phyloP scores from a whole-genome alignment of 352 stramenopile genomes.

The Aphanomyces invadans region DNA sequence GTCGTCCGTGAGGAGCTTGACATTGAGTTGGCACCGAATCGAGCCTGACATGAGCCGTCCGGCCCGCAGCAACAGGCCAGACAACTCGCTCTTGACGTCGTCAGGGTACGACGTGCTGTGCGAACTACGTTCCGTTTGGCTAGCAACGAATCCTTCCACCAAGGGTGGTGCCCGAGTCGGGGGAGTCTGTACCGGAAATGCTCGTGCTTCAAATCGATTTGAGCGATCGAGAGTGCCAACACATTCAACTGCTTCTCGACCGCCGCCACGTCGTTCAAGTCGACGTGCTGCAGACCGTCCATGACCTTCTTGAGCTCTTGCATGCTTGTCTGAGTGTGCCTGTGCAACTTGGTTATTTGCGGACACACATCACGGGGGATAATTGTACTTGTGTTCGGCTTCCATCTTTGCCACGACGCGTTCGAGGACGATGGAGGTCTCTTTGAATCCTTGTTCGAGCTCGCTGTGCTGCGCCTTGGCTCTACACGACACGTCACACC shows the following conservation, averaged over 20 bases:
- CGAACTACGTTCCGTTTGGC: neutral
- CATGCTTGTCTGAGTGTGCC: conserved; percentile 12
- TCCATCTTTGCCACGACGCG: neutral
- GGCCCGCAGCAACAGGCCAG: neutral
- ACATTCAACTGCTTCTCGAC: conserved; percentile 4
- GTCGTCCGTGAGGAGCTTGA: conserved; percentile 5
- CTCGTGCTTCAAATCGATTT: conserved; percentile 15
- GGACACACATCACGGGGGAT: no score
- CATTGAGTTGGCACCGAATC: neutral
- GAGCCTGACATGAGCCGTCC: neutral
- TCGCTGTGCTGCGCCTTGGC: neutral
- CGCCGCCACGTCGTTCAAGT: neutral
- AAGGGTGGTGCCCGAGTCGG: no score
- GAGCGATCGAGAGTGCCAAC: neutral
- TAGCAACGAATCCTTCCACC: no score
- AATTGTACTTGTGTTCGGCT: conserved; percentile 1
- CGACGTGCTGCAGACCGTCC: conserved; percentile 8
- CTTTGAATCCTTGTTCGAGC: conserved; percentile 5
- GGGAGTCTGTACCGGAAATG: conserved; percentile 5
- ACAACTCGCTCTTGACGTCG: conserved; percentile 5
- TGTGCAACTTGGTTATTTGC: no score
- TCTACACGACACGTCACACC: neutral
- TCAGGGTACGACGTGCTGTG: conserved; percentile 12
- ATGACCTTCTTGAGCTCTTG: conserved; percentile 10
- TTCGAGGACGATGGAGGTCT: conserved; percentile 7